phyloP scores from a whole-genome alignment of 495 filamentous ascomycete genomes.

The Daldinia childiae region DNA sequence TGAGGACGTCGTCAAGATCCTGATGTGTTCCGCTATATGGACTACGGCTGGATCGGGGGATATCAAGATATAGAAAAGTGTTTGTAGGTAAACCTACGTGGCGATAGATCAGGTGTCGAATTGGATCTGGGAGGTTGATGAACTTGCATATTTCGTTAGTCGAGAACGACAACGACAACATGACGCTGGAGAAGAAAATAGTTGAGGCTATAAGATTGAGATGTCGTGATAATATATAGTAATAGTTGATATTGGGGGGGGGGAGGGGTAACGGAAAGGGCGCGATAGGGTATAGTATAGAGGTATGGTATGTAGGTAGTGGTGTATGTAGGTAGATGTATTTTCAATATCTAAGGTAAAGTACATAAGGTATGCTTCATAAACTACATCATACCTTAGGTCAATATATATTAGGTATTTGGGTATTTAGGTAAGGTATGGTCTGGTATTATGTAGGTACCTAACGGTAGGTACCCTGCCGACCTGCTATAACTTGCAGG shows the following conservation, averaged over 20 bases:
- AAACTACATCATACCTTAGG: no score
- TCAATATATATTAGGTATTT: no score
- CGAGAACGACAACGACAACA: not conserved
- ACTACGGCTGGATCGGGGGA: not conserved
- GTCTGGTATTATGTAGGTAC: no score
- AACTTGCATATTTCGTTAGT: not conserved
- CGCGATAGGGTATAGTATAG: not conserved
- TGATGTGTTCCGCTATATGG: not conserved
- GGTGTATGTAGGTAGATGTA: no score
- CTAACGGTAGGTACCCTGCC: not conserved
- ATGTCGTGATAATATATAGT: not conserved
- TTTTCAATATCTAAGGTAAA: no score
- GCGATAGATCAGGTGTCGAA: not conserved
- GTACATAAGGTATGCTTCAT: no score
- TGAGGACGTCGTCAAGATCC: not conserved
- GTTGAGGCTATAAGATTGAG: not conserved
- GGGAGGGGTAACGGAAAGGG: not conserved
- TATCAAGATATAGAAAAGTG: conserved; percentile 5
- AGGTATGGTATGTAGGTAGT: no score
- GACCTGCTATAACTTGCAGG: not conserved
- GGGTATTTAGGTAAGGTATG: no score
- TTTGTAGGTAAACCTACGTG: conserved; percentile 1
- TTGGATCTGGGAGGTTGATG: not conserved
- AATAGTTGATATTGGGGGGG: conserved; percentile 1
- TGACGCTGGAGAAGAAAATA: not conserved